Percentiles rank a stretch among this genome's conserved stretches.
Conservation (phyloP, 2,329 filamentous ascomycete genomes). For the Cercospora sp. region DNA sequence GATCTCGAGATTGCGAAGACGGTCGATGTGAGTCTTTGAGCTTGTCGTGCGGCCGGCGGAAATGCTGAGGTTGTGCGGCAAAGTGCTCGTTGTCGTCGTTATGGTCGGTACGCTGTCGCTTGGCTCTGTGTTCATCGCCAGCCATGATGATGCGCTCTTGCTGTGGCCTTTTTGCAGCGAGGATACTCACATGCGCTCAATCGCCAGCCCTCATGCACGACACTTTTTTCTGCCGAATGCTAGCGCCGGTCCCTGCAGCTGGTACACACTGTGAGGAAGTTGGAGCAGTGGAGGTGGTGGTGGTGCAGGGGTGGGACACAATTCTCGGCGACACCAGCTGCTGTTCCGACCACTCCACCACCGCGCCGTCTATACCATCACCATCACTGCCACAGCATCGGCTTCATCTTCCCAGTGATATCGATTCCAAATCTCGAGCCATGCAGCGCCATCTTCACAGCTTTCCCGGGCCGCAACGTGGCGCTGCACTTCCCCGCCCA, state of each 20-base stretch:
- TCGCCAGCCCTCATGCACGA: not conserved
- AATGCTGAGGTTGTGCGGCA: slow-evolving; percentile 43
- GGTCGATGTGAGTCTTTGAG: slow-evolving; percentile 25
- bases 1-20: slow-evolving; percentile 26
- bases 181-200: slow-evolving; percentile 12
- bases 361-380: not conserved
- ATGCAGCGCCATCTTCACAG: not conserved
- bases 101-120: slow-evolving; percentile 26
- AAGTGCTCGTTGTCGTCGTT: slow-evolving; percentile 58
- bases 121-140: slow-evolving; percentile 26
- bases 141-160: slow-evolving; percentile 23
- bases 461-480: not conserved
- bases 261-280: not conserved
- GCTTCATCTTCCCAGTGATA: not conserved
- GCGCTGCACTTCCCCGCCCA: not conserved
- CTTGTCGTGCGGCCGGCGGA: slow-evolving; percentile 42
- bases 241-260: not conserved
- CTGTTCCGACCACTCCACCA: not conserved
- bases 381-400: not conserved
- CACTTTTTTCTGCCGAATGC: not conserved
- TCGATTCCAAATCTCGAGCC: not conserved
- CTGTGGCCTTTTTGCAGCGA: not conserved
- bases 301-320: not conserved
- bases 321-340: not conserved
- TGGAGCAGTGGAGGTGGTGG: not conserved